Percentiles rank a stretch among this genome's conserved stretches.
These are phyloP conservation scores for Spergularia azorica DNA, from an alignment of 179 eudicot genomes.

Conservation along the genomic window DNA sequence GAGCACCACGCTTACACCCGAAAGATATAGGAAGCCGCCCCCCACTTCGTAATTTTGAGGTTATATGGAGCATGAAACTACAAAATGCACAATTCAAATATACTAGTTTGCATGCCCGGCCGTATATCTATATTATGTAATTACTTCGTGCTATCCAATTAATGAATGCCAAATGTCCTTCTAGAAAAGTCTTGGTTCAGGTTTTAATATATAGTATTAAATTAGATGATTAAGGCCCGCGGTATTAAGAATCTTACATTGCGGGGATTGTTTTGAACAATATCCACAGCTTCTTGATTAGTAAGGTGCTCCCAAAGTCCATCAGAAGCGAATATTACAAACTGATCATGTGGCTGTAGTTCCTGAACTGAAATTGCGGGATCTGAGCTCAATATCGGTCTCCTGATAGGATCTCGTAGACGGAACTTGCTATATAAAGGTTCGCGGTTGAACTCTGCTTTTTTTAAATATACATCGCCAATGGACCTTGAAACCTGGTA, in stretches of 20 bases:
- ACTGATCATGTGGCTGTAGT: slow-evolving; percentile 76
- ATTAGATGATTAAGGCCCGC: not conserved
- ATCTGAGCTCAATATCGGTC: slow-evolving; percentile 86
- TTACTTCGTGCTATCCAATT: too few species aligned
- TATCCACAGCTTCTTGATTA: slow-evolving; percentile 89
- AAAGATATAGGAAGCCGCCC: not conserved
- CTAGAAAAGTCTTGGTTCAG: too few species aligned
- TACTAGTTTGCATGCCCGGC: not conserved
- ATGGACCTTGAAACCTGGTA: slow-evolving; percentile 85
- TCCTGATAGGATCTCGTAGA: slow-evolving; percentile 75
- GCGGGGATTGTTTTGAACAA: slow-evolving; percentile 76
- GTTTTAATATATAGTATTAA: too few species aligned
- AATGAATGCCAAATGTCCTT: too few species aligned
- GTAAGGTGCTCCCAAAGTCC: slow-evolving; percentile 97
- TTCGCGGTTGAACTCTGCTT: slow-evolving; percentile 82
- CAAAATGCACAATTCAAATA: not conserved
- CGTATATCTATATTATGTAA: too few species aligned
- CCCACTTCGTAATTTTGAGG: not conserved
- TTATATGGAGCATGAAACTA: not conserved
- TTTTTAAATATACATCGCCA: slow-evolving; percentile 86
- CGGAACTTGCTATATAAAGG: slow-evolving; percentile 82
- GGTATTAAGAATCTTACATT: slow-evolving; percentile 51
- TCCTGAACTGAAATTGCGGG: slow-evolving; percentile 69
- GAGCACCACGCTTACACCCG: not conserved
- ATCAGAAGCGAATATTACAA: slow-evolving; percentile 91